Evolutionary conservation across 2,329 filamentous ascomycete genomes (phyloP).

Genomic region (Paecilomyces variotii): DNA sequence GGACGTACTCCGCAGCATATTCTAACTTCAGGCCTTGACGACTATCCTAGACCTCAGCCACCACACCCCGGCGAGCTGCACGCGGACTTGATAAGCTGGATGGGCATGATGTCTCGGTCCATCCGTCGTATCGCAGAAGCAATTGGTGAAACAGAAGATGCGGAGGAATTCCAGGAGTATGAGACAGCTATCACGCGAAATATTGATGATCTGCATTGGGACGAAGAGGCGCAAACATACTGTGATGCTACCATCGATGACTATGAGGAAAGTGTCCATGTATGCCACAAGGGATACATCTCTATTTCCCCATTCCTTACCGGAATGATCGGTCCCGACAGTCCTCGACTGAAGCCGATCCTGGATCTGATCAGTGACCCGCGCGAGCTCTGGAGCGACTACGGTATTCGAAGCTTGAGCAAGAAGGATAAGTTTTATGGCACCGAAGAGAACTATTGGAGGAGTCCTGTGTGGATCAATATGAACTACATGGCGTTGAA

Average conservation of each 20-base stretch:
- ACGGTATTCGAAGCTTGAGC: conserved; percentile 85
- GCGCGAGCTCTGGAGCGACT: conserved; percentile 79
- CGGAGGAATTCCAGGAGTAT: conserved; percentile 60
- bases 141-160: conserved; percentile 70
- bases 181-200: conserved; percentile 74
- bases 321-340: conserved; percentile 66
- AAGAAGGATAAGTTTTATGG: conserved; percentile 75
- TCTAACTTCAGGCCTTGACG: conserved; percentile 87
- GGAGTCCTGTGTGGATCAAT: conserved; percentile 89
- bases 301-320: conserved; percentile 88
- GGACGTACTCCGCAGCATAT: conserved; percentile 81
- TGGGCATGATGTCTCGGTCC: conserved; percentile 91
- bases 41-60: conserved; percentile 89
- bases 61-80: conserved; percentile 95
- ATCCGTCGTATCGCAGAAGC: conserved; percentile 70
- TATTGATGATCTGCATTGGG: conserved; percentile 91
- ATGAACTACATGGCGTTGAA: conserved; percentile 85
- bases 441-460: conserved; percentile 95
- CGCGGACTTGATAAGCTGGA: conserved; percentile 90
- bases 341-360: conserved; percentile 64
- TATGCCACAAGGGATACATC: conserved; percentile 96
- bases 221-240: conserved; percentile 68
- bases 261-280: conserved; percentile 79
- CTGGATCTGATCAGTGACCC: conserved; percentile 73
- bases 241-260: conserved; percentile 94